Evolutionary conservation across 495 filamentous ascomycete species (phyloP).

Genomic region (Neurospora sp.): DNA sequence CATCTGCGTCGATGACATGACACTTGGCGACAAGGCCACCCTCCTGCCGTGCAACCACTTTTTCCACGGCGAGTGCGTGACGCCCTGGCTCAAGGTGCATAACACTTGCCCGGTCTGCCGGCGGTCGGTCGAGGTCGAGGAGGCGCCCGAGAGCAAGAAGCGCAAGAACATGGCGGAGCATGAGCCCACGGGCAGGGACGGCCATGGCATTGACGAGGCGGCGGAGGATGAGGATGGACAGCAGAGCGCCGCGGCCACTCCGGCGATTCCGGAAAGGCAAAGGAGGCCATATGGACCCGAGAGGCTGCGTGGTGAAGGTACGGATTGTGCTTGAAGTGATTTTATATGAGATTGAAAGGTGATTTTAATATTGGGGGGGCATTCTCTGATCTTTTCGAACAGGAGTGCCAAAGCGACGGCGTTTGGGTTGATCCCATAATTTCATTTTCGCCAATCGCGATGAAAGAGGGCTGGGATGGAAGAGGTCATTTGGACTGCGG

Average conservation of each 20-base stretch:
- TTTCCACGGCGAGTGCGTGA: constrained; percentile 72
- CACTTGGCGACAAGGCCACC: constrained; percentile 60
- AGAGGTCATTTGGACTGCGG: not conserved
- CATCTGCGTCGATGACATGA: constrained; percentile 83
- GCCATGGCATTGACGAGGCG: not conserved
- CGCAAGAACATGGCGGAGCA: not conserved
- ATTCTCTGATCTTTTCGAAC: not conserved
- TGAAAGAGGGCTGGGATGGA: not conserved
- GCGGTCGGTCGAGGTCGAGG: constrained; percentile 48
- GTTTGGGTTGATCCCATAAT: not conserved
- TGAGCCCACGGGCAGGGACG: not conserved
- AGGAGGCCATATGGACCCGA: not conserved
- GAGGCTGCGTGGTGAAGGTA: not conserved
- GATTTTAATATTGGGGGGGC: not conserved
- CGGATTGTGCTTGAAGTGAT: not conserved
- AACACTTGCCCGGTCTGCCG: constrained; percentile 84
- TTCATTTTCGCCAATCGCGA: not conserved
- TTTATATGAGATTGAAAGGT: not conserved
- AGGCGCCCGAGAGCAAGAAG: not conserved
- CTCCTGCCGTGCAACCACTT: constrained; percentile 79
- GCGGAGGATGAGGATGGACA: not conserved
- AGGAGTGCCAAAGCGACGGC: not conserved
- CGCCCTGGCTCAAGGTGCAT: constrained; percentile 69
- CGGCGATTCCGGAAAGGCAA: not conserved
- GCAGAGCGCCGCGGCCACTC: not conserved